A percentile compares a stretch with the other conserved stretches of the same genome.
Evolutionary conservation across 306 rosid species (phyloP).

Genomic region (Castanospermum australe): DNA sequence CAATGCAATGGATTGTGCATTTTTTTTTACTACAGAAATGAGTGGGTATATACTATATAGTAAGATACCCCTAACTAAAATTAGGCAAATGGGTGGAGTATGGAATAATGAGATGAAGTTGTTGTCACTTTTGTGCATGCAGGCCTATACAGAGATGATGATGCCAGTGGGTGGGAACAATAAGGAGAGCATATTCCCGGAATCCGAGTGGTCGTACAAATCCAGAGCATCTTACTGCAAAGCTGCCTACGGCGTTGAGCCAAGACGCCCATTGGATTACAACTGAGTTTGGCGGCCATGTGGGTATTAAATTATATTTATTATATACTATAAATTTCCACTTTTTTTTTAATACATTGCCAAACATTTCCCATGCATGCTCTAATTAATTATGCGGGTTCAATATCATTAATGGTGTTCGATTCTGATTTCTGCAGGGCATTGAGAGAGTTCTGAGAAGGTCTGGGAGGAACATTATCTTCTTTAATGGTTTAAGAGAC

Average conservation of each 20-base stretch:
- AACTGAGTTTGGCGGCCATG: constrained; percentile 75
- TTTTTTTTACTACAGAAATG: not conserved
- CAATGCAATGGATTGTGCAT: not conserved
- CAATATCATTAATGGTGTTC: not conserved
- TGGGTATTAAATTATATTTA: not conserved
- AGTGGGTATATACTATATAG: not conserved
- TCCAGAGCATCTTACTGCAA: constrained; percentile 27
- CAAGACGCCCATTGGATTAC: constrained; percentile 78
- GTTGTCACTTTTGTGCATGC: constrained; percentile 6
- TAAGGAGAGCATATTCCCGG: constrained; percentile 65
- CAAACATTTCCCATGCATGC: not conserved
- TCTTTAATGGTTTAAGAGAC: constrained; percentile 92
- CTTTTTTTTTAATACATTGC: not conserved
- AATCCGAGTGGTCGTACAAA: constrained; percentile 41
- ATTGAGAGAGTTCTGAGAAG: constrained; percentile 61
- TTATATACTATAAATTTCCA: not conserved
- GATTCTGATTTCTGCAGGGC: constrained; percentile 38
- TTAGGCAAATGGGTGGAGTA: not conserved
- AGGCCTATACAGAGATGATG: constrained; percentile 87
- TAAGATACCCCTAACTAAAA: not conserved
- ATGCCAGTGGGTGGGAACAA: constrained; percentile 53
- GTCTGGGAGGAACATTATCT: constrained; percentile 77
- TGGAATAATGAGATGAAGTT: not conserved
- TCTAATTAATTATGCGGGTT: not conserved
- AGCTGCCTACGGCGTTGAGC: not conserved